Conservation (phyloP, 768 basidiomycete genomes). For the Suillus alpinus region DNA sequence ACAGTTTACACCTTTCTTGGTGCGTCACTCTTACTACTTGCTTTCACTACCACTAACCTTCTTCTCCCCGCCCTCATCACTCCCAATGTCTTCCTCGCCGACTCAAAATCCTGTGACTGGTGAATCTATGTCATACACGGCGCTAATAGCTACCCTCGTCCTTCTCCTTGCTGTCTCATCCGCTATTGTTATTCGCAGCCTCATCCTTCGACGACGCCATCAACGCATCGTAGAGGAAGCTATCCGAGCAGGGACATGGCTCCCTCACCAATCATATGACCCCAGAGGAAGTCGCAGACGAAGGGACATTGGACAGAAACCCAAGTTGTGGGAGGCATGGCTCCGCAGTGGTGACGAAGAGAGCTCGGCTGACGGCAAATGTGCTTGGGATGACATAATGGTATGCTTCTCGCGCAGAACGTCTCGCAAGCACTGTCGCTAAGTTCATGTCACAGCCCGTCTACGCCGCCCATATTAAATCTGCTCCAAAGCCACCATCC, state of each 20-base stretch:
- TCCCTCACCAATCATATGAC: conserved; percentile 29
- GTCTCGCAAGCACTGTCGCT: neutral
- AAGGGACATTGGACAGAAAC: conserved; percentile 30
- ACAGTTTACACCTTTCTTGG: conserved; percentile 34
- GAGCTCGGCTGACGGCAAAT: conserved; percentile 12
- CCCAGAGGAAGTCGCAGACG: conserved; percentile 16
- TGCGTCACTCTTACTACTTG: conserved; percentile 11
- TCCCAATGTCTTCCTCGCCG: conserved; percentile 17
- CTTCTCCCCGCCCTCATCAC: neutral
- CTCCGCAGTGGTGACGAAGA: conserved; percentile 14
- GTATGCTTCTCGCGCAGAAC: conserved; percentile 11
- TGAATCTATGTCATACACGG: conserved; percentile 33
- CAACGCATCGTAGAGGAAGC: conserved; percentile 59
- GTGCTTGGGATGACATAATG: conserved; percentile 27
- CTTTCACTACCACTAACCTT: neutral
- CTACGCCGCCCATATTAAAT: conserved; percentile 19
- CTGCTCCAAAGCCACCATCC: conserved; percentile 10
- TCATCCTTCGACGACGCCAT: conserved; percentile 61
- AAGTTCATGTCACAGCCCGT: conserved; percentile 18
- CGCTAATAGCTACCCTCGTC: conserved; percentile 60
- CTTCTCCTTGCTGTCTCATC: conserved; percentile 66
- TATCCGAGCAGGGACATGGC: conserved; percentile 62
- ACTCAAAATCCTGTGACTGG: conserved; percentile 2
- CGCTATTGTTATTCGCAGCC: conserved; percentile 63
- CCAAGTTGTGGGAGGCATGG: conserved; percentile 28